phyloP scores from a whole-genome alignment of 2,329 filamentous ascomycete species.

The Chrysoporthe puriensis region DNA sequence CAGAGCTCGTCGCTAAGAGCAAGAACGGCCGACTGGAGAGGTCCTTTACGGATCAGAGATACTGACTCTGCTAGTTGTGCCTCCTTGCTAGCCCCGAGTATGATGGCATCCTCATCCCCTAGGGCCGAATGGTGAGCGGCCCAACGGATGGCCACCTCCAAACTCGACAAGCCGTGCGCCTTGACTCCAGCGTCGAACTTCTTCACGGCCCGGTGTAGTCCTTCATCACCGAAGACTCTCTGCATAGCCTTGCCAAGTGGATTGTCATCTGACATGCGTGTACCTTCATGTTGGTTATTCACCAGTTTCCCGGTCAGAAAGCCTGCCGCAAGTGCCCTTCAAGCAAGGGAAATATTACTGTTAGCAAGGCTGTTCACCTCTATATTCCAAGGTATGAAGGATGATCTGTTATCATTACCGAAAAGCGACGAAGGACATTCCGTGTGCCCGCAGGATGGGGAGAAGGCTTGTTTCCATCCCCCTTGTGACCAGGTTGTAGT shows the following conservation, averaged over 20 bases:
- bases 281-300: constrained; percentile 26
- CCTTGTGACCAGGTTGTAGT: no score
- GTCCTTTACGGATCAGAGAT: constrained; percentile 36
- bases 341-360: no score
- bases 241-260: constrained; percentile 26
- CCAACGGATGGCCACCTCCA: constrained; percentile 28
- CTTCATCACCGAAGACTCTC: constrained; percentile 23
- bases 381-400: no score
- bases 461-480: no score
- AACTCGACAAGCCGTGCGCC: constrained; percentile 24
- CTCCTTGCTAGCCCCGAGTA: constrained; percentile 20
- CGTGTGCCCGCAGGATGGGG: no score
- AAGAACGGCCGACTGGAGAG: constrained; percentile 35
- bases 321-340: constrained; percentile 14
- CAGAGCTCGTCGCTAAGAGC: constrained; percentile 32
- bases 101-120: constrained; percentile 13
- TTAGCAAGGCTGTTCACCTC: no score
- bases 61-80: constrained; percentile 39
- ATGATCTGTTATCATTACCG: no score
- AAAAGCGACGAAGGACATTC: no score
- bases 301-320: constrained; percentile 31
- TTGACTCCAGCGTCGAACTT: constrained; percentile 22
- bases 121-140: constrained; percentile 16
- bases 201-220: constrained; percentile 25
- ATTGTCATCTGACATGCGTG: constrained; percentile 28